Evolutionary conservation across 2,329 filamentous ascomycete genomes (phyloP), one percentile per base, ranked within the genome.

Genomic region (Phaeosphaeria sp.): DNA sequence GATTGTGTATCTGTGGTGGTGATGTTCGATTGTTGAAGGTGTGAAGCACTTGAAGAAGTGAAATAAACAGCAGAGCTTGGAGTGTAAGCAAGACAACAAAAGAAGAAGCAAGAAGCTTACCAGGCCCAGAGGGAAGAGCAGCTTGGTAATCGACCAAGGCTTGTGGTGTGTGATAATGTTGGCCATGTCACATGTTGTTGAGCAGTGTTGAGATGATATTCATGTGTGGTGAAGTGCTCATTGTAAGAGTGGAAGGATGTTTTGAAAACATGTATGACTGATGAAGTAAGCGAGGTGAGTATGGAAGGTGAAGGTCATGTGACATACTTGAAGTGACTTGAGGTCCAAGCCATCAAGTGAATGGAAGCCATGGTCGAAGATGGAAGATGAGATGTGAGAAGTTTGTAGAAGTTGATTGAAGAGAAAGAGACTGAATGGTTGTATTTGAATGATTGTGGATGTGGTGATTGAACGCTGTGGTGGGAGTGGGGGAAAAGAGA

Each of bases 41-140:
- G 50, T 6, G 18, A 21, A 43, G 18, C 23, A 21, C 21, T 30
- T 21, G 22, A 23, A 18, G n/a, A 21, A 21, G 23, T 36, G 42
- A 47, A 39, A 27, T 17, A 17, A 53, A 27, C 20, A 41, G 44
- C 51, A 41, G 20, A 53, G 43, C 43, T 53, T 25, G 41, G 9
- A 39, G 48, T 48, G 50, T 58, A 18, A 63, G 56, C 10, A 50
- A 3, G 46, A 21, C 25, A 46, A 23, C 17, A 42, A 39, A 33
- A 30, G 6, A 20, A 23, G 42, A 18, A 22, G 9, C 27, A 43
- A 33, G 6, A 36, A 36, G 30, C 10, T 46, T 52, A 61, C 59
- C 47, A 61, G 30, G 55, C 43, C 56, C 50, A 59, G 41, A 55
- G 42, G 55, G 42, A 47, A 53, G 44, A 17, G 21, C 9, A 25